Evolutionary conservation across 2,329 filamentous ascomycete genomes (phyloP).

Genomic region (Aureobasidium sp.): DNA sequence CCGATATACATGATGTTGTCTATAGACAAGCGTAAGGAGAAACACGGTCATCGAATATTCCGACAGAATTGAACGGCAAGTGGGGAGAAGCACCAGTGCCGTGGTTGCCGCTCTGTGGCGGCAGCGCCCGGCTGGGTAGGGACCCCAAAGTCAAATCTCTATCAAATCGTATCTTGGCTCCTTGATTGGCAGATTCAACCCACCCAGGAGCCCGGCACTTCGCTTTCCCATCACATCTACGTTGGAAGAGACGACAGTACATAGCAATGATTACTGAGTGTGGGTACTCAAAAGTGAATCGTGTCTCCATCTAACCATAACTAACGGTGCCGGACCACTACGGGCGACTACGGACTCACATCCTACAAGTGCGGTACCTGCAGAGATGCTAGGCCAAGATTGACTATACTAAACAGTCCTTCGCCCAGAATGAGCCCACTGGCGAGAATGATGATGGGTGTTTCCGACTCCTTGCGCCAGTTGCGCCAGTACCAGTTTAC

Average conservation of each 20-base stretch:
- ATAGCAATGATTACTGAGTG: neutral
- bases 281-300: neutral
- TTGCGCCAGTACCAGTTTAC: conserved; percentile 69
- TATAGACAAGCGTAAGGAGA: neutral
- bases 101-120: neutral
- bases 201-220: neutral
- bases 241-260: neutral
- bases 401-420: conserved; percentile 84
- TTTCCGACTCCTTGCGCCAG: conserved; percentile 48
- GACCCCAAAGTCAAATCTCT: neutral
- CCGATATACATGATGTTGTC: neutral
- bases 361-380: conserved; percentile 58
- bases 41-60: neutral
- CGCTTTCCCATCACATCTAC: neutral
- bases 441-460: conserved; percentile 80
- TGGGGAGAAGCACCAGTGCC: neutral
- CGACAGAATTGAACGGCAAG: neutral
- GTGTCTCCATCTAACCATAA: neutral
- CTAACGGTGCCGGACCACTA: neutral
- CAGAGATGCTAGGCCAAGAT: conserved; percentile 70
- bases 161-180: neutral
- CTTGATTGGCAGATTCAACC: neutral
- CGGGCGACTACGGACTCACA: neutral
- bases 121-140: neutral
- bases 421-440: conserved; percentile 86